Evolutionary conservation across 2,329 filamentous ascomycete species (phyloP), one percentile per base, ranked within the genome.

Genomic region (Fusarium goolgardi): DNA sequence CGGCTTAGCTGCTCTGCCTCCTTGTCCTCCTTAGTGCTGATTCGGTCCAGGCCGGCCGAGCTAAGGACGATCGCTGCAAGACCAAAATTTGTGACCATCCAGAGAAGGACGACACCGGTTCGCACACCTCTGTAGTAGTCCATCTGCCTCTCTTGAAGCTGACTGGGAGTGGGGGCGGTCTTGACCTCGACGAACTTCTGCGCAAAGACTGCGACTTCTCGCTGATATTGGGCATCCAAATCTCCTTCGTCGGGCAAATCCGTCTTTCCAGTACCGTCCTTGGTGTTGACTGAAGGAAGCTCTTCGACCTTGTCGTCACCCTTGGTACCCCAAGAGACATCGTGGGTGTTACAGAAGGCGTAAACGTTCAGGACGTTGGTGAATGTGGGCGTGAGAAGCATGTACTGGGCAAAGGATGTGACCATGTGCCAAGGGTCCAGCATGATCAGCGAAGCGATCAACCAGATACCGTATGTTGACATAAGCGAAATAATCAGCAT

Each of bases 361-460:
- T 98, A 99, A 59, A 99, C 96, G 83, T 98, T 99, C 74, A 99
- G 89, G 61, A 98, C 94, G 80, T 98, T 99, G 83, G 96, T 96
- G 81, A 97, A 99, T 1, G 94, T 97, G 0, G 96, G 96, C 1
- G 94, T 97, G 59, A 99, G 86, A 41, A 98, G 88, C 73, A 98
- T 89, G 79, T 99, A 99, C 86, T 98, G 96, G 49, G 94, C 79
- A 79, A 98, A 93, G 59, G 91, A 90, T n/a, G 96, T 98, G 78
- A 97, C 86, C 94, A 99, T 98, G 82, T 99, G 96, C 95, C 96
- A 99, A 6, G 96, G 96, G 78, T 99, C 96, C 79, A 98, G 89
- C 89, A 98, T 98, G 71, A 99, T 84, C 70, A 99, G 85, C 11
- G 94, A 97, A 1, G 93, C 91, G 51, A 99, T 81, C 62, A 98